phyloP scores from a whole-genome alignment of 2,329 filamentous ascomycete species.

The Epichloe uncinata region DNA sequence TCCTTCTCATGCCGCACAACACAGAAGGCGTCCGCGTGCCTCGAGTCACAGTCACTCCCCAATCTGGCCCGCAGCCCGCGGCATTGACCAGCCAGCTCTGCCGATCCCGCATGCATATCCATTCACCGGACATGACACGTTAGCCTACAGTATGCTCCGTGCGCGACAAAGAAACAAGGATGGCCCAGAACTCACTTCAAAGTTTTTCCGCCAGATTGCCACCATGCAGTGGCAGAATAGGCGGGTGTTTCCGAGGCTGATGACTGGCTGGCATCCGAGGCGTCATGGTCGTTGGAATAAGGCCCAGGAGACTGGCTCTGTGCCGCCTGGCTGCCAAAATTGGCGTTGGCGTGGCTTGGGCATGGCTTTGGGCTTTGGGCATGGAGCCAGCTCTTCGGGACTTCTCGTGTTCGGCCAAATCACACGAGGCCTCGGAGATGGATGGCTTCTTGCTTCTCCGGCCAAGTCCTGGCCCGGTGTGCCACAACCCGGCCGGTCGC shows the following conservation, averaged over 20 bases:
- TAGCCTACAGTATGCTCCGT: not conserved
- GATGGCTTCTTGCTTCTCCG: too few species aligned
- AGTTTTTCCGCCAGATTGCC: too few species aligned
- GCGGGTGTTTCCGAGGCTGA: constrained; percentile 1
- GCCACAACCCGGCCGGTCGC: too few species aligned
- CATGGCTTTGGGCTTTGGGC: too few species aligned
- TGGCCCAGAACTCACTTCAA: not conserved
- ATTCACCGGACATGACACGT: not conserved
- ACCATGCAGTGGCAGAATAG: not conserved
- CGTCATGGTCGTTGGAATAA: not conserved
- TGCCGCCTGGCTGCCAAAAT: too few species aligned
- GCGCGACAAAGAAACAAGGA: not conserved
- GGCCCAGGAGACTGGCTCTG: not conserved
- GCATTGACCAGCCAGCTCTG: not conserved
- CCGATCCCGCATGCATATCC: not conserved
- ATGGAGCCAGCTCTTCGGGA: too few species aligned
- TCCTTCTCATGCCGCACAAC: not conserved
- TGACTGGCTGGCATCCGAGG: not conserved
- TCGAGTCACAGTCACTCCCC: not conserved
- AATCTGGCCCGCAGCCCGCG: not conserved
- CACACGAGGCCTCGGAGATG: too few species aligned
- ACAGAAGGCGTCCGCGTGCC: not conserved
- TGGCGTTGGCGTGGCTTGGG: too few species aligned
- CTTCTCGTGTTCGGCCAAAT: too few species aligned
- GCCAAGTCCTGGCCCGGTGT: too few species aligned